Percentiles rank a stretch among this genome's conserved stretches.
phyloP scores from a whole-genome alignment of 768 basidiomycete genomes.

The Lactarius vividus region DNA sequence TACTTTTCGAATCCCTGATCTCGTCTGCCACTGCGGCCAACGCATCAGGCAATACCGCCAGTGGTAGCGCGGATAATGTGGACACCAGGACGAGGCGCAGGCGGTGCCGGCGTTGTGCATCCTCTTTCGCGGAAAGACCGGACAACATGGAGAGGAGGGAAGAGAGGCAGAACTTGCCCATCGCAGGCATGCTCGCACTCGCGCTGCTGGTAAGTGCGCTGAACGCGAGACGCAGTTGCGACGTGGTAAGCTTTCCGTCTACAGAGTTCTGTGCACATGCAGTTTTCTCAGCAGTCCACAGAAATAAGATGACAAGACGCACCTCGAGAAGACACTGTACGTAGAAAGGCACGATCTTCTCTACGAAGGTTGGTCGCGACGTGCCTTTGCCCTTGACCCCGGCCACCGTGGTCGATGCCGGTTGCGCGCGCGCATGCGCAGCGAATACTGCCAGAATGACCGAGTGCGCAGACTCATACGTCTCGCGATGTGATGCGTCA shows the following conservation, averaged over 20 bases:
- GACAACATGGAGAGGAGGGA: conserved; percentile 28
- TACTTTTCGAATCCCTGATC: conserved; percentile 33
- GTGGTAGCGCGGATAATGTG: conserved; percentile 59
- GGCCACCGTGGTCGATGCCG: conserved; percentile 8
- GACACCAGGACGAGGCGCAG: conserved; percentile 66
- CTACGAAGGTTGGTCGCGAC: conserved; percentile 39
- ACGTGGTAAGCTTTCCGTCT: conserved; percentile 55
- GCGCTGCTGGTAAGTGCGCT: conserved; percentile 68
- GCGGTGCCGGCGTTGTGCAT: conserved; percentile 43
- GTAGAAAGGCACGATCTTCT: conserved; percentile 72
- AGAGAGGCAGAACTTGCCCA: conserved; percentile 67
- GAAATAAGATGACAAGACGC: conserved; percentile 20
- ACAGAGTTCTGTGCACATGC: conserved; percentile 51
- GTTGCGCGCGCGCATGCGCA: conserved; percentile 45
- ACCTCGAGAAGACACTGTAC: conserved; percentile 69
- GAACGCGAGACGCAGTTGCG: conserved; percentile 73
- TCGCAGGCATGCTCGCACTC: conserved; percentile 37
- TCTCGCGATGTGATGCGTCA: conserved; percentile 59
- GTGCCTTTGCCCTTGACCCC: conserved; percentile 6
- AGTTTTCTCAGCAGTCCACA: not conserved
- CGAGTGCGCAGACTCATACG: conserved; percentile 87
- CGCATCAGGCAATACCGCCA: conserved; percentile 51
- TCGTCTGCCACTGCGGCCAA: conserved; percentile 47
- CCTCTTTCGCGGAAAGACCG: conserved; percentile 19
- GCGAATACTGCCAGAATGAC: conserved; percentile 75